Conservation (phyloP, 148 eudicot genomes). For the Spergularia marina region DNA sequence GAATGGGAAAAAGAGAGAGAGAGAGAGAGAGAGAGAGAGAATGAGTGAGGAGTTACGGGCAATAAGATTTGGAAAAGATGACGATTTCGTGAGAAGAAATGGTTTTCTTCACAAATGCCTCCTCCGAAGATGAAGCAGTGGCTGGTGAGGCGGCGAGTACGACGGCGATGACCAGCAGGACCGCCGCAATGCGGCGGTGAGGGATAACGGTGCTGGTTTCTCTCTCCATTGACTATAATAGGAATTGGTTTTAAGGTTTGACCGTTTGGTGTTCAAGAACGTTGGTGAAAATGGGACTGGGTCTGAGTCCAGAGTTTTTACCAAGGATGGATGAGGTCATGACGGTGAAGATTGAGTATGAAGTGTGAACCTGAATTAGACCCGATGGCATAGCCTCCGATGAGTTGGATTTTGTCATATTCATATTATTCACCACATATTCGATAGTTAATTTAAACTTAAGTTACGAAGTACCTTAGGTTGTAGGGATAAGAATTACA, state of each 20-base stretch:
- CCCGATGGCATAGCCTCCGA: too few relatives aligned
- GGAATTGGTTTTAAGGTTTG: background rate
- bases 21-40: constrained; percentile 17
- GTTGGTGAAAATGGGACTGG: too few relatives aligned
- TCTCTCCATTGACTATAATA: constrained; percentile 16
- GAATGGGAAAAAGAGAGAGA: background rate
- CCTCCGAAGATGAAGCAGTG: constrained; percentile 32
- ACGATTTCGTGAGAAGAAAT: constrained; percentile 63
- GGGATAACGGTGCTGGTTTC: background rate
- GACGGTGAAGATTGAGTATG: too few relatives aligned
- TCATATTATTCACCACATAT: too few relatives aligned
- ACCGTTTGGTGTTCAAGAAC: background rate
- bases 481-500: too few relatives aligned
- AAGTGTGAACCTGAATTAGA: too few relatives aligned
- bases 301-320: too few relatives aligned
- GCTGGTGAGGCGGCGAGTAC: constrained; percentile 11
- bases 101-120: constrained; percentile 59
- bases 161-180: constrained; percentile 4
- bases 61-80: constrained; percentile 77
- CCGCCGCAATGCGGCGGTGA: constrained; percentile 1
- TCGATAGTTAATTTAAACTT: too few relatives aligned
- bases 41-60: constrained; percentile 45
- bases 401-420: too few relatives aligned
- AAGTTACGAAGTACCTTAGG: too few relatives aligned
- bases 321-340: too few relatives aligned